A percentile compares a stretch with the other conserved stretches of the same genome.
phyloP scores from a whole-genome alignment of 1,284 basidiomycete species.

The Leccinum pallidistipes region DNA sequence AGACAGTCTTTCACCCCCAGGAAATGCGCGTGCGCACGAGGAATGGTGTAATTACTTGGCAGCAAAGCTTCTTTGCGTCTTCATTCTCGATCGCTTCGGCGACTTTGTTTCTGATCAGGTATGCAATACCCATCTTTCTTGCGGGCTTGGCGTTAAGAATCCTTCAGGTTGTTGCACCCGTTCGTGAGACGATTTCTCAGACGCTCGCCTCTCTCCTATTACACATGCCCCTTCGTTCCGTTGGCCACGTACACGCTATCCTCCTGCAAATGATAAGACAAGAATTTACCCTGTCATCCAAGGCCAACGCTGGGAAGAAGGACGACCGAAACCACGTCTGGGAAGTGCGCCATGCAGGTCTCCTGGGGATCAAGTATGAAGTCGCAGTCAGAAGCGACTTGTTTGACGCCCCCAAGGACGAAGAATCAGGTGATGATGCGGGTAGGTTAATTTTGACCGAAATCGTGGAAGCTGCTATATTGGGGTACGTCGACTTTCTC shows the following conservation, averaged over 20 bases:
- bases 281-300: conserved; percentile 55
- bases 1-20: conserved; percentile 51
- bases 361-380: conserved; percentile 97
- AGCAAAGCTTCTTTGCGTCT: conserved; percentile 85
- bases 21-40: conserved; percentile 73
- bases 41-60: conserved; percentile 90
- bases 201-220: conserved; percentile 89
- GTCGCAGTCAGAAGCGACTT: conserved; percentile 91
- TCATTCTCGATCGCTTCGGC: conserved; percentile 96
- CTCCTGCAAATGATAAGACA: conserved; percentile 95
- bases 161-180: conserved; percentile 86
- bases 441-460: conserved; percentile 64
- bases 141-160: background rate
- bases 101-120: conserved; percentile 97
- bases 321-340: conserved; percentile 75
- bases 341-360: conserved; percentile 96
- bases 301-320: conserved; percentile 41
- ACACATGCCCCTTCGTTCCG: conserved; percentile 79
- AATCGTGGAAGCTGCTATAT: conserved; percentile 84
- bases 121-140: conserved; percentile 4
- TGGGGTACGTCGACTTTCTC: conserved; percentile 62
- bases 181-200: conserved; percentile 95
- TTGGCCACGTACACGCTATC: conserved; percentile 79
- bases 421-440: conserved; percentile 33
- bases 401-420: conserved; percentile 51